Evolutionary conservation across 2,329 filamentous ascomycete genomes (phyloP), one percentile per base, ranked within the genome.

Genomic region (Arthrobotrys megalospora): DNA sequence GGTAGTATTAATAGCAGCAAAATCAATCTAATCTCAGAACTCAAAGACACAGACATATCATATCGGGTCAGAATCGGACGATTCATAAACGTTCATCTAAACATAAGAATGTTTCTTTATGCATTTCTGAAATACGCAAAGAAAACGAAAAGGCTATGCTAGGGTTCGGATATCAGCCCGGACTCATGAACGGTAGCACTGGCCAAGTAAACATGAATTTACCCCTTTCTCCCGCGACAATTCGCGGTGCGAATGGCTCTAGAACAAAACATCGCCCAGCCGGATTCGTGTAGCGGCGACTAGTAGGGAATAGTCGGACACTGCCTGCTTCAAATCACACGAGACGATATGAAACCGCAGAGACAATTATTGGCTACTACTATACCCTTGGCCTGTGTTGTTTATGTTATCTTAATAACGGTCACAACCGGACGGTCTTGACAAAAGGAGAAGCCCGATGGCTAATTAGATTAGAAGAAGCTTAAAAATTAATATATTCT

Each of bases 321-420:
- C 58, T 7, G 45, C 32, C 32, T 67, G 34, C 41, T 65, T 47
- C 24, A 24, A 52, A 67, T 52, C 66, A 71, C 11, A 77, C 73
- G 60, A 77, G 73, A 77, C 73, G 50, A 41, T 77, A 45, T 77
- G 73, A 77, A 77, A 77, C 73, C 14, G 11, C 19, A 65, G 65
- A 77, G 50, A 77, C 43, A 62, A 45, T 43, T 53, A 58, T 58
- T 58, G 32, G 6, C 16, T 21, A 21, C 28, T 38, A 0, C 32
- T 58, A 58, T 58, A 58, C 43, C 10, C 53, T 16, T 50, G 14
- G 36, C 7, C 14, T 28, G 50, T n/a, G 36, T 43, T 60, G 16
- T 62, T 43, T 43, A 24, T 63, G 41, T 28, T 28, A 34, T 12
- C 43, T 34, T 47, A 21, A 14, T 2, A 3, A 24, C 24, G 48